phyloP scores from a whole-genome alignment of 345 rosid species.

The Cardamine chenopodiifolia region DNA sequence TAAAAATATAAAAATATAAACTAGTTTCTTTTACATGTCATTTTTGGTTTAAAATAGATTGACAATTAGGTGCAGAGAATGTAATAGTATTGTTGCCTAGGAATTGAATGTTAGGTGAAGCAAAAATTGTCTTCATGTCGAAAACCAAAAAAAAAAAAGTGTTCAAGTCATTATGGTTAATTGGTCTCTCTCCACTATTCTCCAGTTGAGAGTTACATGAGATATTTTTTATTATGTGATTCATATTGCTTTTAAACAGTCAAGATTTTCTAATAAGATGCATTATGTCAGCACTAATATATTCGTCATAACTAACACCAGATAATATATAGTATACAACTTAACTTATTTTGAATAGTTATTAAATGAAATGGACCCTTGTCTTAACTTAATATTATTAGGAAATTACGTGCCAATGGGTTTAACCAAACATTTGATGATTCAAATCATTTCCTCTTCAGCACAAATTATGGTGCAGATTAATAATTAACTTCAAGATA shows the following conservation, averaged over 20 bases:
- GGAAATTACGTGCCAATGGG: background rate
- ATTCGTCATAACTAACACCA: constrained; percentile 26
- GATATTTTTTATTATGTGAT: constrained; percentile 23
- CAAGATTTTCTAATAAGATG: constrained; percentile 23
- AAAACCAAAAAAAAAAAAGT: too few species aligned
- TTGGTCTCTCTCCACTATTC: constrained; percentile 27
- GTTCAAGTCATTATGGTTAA: constrained; percentile 20
- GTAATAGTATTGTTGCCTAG: constrained; percentile 7
- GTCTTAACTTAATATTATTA: constrained; percentile 14
- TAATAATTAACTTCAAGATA: constrained; percentile 13
- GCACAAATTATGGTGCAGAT: background rate
- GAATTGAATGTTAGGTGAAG: constrained; percentile 36
- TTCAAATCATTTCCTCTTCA: constrained; percentile 25
- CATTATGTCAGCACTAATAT: constrained; percentile 38
- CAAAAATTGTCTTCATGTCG: constrained; percentile 6
- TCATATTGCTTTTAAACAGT: background rate
- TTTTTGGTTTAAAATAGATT: background rate
- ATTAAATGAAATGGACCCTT: constrained; percentile 31
- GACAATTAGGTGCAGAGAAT: constrained; percentile 20
- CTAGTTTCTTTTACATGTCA: background rate
- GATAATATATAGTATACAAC: constrained; percentile 9
- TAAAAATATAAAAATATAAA: background rate
- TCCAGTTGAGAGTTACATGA: constrained; percentile 14
- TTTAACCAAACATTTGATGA: constrained; percentile 36
- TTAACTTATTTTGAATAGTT: constrained; percentile 17